Base-by-base conservation (phyloP, 495 filamentous ascomycete species). In the Neurospora sp. region DNA sequence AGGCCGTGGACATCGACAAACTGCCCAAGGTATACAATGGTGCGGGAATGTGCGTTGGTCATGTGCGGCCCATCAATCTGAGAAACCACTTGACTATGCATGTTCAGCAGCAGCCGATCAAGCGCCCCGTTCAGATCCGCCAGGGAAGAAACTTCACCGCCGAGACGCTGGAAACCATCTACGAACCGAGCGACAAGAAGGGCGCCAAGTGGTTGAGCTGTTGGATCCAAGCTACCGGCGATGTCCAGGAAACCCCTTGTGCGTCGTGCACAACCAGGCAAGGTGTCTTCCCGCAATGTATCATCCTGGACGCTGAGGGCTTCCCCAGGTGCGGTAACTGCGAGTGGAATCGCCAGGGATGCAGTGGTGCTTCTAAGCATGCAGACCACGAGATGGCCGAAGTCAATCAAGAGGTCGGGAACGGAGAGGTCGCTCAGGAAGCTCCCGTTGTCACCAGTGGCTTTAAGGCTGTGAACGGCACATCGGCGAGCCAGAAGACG, bases 291-390 rank as follows among this genome's bases (percentile, higher is more conserved):
- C 70, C 73, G 9, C 71, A 74, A 0, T 83, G 81, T 38, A 74
- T 83, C 35, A 69, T 78, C 9, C 44, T 79, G 16, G 75, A 69
- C 38, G 75, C 71, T 44, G 70, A 70, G n/a, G 74, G 75, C 9
- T 80, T 81, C 49, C 74, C 74, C 2, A 74, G 75, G 14, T 83
- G 81, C 54, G 80, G 78, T 35, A 82, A 82, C 70, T 83, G 81
- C 70, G 79, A 82, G 54, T 82, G 80, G 80, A 78, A 75, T 69
- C 72, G 75, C 20, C 75, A 79, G 23, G 75, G 72, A 8, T 83
- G 81, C 73, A 73, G 74, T n/a, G 73, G 70, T 12, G 75, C 41
- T 39, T 39, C 41, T 16, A 14, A 20, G 44, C 60, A 66, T 12
- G 54, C 54, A 66, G 54, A 62, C 41, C 75, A 18, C 39, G 75